Evolutionary conservation across 208 protist species (phyloP), one percentile per base, ranked within the genome.

Genomic region (Wallacemonas collosoma): DNA sequence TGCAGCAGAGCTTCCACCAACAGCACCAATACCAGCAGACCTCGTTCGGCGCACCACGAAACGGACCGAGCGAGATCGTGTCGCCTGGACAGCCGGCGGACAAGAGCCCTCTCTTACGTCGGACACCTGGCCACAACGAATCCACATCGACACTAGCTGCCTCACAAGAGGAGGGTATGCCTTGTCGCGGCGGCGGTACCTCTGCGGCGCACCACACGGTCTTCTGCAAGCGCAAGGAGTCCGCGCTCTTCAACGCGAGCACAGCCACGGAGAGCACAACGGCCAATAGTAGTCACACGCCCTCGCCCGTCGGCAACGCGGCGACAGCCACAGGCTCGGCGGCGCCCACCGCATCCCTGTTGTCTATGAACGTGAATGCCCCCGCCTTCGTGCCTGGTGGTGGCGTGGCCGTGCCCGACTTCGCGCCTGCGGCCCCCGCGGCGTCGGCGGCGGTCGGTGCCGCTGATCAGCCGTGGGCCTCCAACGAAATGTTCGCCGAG

Each of bases 1-100:
- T 92, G 11, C 83, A 86, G 70, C 56, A 83, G 62, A 76, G 75
- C 53, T 89, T 89, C 60, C 76, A 80, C 40, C 61, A 76, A 43
- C 75, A 73, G 58, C 36, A 65, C 58, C 64, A 75, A 68, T 60
- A 77, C 45, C 75, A 68, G 57, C 72, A 69, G 26, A 26, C 26
- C 26, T 26, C 26, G 26, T 26, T 26, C 26, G 26, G 26, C 26
- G 26, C 26, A 26, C 26, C 26, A 26, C 26, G 26, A 26, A 26
- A 26, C 26, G 26, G 26, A 0, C 26, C 26, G 26, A 26, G 26
- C 26, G 26, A 26, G 26, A 26, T 26, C 26, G 26, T 26, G 26
- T 26, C 26, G 26, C 26, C 26, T 26, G 26, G 26, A 26, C 26
- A 26, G 26, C 26, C 26, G 26, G 41, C 68, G 5, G 12, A 62